Conservation (phyloP, 202 grass and related monocot genomes). For the Digitaria exilis region DNA sequence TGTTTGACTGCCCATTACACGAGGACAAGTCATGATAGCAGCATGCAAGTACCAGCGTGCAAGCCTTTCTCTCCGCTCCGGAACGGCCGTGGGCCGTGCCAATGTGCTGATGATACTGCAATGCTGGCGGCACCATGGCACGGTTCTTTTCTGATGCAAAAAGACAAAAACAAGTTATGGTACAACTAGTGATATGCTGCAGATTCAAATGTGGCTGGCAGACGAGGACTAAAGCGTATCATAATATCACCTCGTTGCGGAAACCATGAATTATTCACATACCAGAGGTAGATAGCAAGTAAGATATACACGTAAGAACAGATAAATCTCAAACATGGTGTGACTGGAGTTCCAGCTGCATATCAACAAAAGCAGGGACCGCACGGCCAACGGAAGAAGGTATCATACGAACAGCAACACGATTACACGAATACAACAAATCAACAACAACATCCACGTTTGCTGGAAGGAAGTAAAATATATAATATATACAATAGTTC, state of each 20-base stretch:
- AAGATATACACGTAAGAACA: background rate
- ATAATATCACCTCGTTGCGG: background rate
- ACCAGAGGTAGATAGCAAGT: background rate
- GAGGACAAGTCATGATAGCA: too few relatives aligned
- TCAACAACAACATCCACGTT: background rate
- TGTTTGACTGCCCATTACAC: too few relatives aligned
- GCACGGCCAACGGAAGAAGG: background rate
- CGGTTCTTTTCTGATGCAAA: background rate
- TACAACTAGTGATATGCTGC: background rate
- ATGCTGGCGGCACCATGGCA: too few relatives aligned
- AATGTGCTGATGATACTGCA: background rate
- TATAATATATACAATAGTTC: slow-evolving; percentile 1
- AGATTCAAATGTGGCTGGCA: background rate
- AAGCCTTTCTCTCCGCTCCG: background rate
- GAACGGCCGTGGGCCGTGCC: too few relatives aligned
- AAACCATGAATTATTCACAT: background rate
- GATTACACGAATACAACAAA: background rate
- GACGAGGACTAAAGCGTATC: background rate
- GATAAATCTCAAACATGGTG: background rate
- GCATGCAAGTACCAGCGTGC: background rate
- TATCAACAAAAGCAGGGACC: background rate
- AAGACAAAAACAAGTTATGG: too few relatives aligned
- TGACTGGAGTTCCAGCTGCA: background rate
- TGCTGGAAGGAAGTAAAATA: too few relatives aligned
- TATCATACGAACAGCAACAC: background rate